phyloP scores from a whole-genome alignment of 2,329 filamentous ascomycete species.

The Stromatinia cepivora region DNA sequence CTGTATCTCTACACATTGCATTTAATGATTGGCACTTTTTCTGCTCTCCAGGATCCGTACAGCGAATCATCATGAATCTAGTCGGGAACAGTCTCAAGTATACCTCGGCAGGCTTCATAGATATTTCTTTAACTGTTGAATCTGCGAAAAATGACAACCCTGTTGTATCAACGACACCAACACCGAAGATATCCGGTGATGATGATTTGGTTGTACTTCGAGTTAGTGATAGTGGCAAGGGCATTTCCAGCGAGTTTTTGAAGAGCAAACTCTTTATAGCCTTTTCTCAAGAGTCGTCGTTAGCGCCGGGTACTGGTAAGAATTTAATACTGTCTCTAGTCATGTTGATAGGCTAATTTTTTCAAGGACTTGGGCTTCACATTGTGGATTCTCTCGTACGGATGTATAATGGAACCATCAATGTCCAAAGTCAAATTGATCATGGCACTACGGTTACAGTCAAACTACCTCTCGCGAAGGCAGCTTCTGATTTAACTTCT shows the following conservation, averaged over 20 bases:
- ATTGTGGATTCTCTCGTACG: conserved; percentile 61
- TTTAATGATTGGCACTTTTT: conserved; percentile 39
- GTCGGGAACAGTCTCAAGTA: conserved; percentile 63
- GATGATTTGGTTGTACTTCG: conserved; percentile 40
- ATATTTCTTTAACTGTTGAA: conserved; percentile 36
- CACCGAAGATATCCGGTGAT: not conserved
- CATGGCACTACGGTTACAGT: conserved; percentile 56
- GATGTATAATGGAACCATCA: conserved; percentile 57
- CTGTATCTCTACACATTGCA: conserved; percentile 24
- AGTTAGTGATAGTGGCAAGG: conserved; percentile 61
- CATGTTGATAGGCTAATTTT: not conserved
- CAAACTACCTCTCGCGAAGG: conserved; percentile 31
- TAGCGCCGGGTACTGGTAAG: conserved; percentile 57
- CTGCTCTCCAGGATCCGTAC: conserved; percentile 52
- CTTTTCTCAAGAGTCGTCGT: conserved; percentile 59
- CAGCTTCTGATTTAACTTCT: not conserved
- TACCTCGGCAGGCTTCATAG: conserved; percentile 52
- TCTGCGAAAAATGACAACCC: conserved; percentile 11
- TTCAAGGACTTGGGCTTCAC: conserved; percentile 52
- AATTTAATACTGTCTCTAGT: not conserved
- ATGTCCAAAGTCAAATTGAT: conserved; percentile 53
- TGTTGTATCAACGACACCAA: not conserved
- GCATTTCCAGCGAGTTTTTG: conserved; percentile 61
- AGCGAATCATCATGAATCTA: conserved; percentile 57
- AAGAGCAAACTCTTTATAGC: conserved; percentile 59